Conservation (phyloP, 768 basidiomycete genomes). For the Plicaturopsis crispa region DNA sequence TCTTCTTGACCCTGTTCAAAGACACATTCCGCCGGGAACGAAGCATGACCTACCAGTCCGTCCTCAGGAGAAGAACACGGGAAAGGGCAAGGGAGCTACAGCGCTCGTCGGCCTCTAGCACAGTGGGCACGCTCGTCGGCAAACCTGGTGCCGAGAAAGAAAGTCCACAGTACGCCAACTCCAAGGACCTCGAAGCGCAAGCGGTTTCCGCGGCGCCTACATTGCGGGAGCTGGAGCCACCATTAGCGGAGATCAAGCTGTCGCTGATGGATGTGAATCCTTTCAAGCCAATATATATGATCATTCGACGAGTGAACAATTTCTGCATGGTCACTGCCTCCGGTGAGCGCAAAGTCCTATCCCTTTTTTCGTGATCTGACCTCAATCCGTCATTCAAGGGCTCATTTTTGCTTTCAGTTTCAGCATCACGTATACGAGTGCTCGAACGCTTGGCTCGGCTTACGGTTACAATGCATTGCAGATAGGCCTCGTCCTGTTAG, state of each 20-base stretch:
- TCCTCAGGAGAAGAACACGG: slow-evolving; percentile 38
- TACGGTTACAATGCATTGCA: slow-evolving; percentile 66
- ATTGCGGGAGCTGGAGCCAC: slow-evolving; percentile 3
- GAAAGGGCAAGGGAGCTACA: slow-evolving; percentile 10
- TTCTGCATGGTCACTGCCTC: slow-evolving; percentile 56
- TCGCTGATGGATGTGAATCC: slow-evolving; percentile 73
- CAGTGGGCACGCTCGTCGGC: neutral
- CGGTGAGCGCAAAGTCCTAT: slow-evolving; percentile 29
- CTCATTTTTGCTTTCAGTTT: slow-evolving; percentile 67
- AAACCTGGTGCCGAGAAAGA: neutral
- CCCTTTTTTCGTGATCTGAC: neutral
- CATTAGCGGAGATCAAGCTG: slow-evolving; percentile 34
- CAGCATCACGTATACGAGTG: slow-evolving; percentile 64
- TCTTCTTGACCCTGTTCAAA: slow-evolving; percentile 62
- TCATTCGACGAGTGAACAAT: slow-evolving; percentile 62
- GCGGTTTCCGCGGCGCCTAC: slow-evolving; percentile 10
- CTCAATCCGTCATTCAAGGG: slow-evolving; percentile 29
- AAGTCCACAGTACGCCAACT: neutral
- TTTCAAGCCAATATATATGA: slow-evolving; percentile 47
- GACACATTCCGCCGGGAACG: slow-evolving; percentile 83
- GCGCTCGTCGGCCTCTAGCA: no score
- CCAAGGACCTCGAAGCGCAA: slow-evolving; percentile 9
- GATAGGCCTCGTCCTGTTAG: slow-evolving; percentile 70
- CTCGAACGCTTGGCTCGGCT: slow-evolving; percentile 53
- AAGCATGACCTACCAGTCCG: slow-evolving; percentile 70